Evolutionary conservation across 352 stramenopile genomes (phyloP).

Genomic region (Phytophthora agathidicida): DNA sequence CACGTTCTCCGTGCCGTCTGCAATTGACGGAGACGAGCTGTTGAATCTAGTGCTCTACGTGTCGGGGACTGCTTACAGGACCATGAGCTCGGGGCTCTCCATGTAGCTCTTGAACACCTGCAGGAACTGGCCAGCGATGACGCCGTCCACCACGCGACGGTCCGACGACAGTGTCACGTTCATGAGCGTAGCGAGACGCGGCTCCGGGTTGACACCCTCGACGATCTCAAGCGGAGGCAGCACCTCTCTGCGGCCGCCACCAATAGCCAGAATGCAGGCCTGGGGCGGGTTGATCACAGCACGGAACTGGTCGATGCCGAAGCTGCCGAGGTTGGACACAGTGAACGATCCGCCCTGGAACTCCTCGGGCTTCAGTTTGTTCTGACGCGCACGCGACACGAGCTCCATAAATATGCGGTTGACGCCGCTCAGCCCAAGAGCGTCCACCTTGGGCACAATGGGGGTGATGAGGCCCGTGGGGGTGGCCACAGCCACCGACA

Average conservation of each 20-base stretch:
- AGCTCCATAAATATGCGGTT: slow-evolving; percentile 97
- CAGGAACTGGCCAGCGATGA: slow-evolving; percentile 96
- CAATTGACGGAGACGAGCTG: slow-evolving; percentile 28
- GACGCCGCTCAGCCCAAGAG: slow-evolving; percentile 94
- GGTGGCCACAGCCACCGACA: slow-evolving; percentile 98
- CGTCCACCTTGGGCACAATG: slow-evolving; percentile 96
- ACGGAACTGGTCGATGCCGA: slow-evolving; percentile 98
- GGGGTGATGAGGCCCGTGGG: slow-evolving; percentile 98
- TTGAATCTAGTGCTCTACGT: slow-evolving; percentile 33
- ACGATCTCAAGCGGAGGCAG: slow-evolving; percentile 55
- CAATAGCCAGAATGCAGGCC: slow-evolving; percentile 98
- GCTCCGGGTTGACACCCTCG: slow-evolving; percentile 74
- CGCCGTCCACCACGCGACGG: slow-evolving; percentile 97
- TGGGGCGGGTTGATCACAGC: slow-evolving; percentile 99
- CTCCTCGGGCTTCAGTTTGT: slow-evolving; percentile 99
- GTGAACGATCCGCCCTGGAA: slow-evolving; percentile 99
- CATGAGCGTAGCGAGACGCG: slow-evolving; percentile 92
- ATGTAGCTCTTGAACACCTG: slow-evolving; percentile 97
- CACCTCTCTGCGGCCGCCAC: slow-evolving; percentile 91
- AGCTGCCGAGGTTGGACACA: slow-evolving; percentile 98
- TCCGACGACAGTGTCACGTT: slow-evolving; percentile 97
- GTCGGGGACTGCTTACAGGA: slow-evolving; percentile 47
- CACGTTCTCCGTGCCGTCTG: slow-evolving; percentile 24
- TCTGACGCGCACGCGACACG: slow-evolving; percentile 92
- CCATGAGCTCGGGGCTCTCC: slow-evolving; percentile 92